These are phyloP conservation scores for Starmerella scarabaei DNA, from an alignment of 805 yeast species.

Conservation along the genomic window DNA sequence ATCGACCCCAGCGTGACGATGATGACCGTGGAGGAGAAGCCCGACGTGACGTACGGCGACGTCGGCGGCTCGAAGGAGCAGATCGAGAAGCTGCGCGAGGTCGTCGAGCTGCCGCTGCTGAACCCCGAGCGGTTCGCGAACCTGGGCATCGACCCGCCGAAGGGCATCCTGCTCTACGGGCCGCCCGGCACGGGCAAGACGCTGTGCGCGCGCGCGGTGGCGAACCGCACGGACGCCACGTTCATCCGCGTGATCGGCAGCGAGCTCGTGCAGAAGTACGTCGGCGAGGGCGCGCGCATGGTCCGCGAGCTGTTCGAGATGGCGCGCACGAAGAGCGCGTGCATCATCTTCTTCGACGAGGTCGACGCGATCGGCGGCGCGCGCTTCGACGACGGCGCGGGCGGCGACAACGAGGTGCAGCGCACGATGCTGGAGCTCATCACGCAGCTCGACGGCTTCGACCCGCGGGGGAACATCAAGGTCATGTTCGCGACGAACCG, in stretches of 20 bases:
- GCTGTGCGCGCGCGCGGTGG: conserved; percentile 96
- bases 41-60: conserved; percentile 96
- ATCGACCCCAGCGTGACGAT: conserved; percentile 96
- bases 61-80: conserved; percentile 99
- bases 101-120: conserved; percentile 82
- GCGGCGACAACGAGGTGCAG: conserved; percentile 98
- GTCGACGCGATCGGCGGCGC: conserved; percentile 99
- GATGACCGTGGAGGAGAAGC: conserved; percentile 99
- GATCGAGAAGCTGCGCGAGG: conserved; percentile 90
- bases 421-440: conserved; percentile 97
- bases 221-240: conserved; percentile 97
- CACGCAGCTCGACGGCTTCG: conserved; percentile 96
- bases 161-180: conserved; percentile 90
- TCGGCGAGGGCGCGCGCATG: conserved; percentile 99
- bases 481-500: conserved; percentile 99
- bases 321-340: conserved; percentile 98
- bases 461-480: conserved; percentile 96
- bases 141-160: conserved; percentile 97
- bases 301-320: conserved; percentile 95
- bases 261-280: conserved; percentile 94
- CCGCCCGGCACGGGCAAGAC: conserved; percentile 99
- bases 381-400: conserved; percentile 99
- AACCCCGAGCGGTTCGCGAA: conserved; percentile 96
- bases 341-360: conserved; percentile 96
- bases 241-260: conserved; percentile 97